These are phyloP conservation scores for Vachellia pachyceras DNA, from an alignment of 306 rosid genomes.

Conservation along the genomic window DNA sequence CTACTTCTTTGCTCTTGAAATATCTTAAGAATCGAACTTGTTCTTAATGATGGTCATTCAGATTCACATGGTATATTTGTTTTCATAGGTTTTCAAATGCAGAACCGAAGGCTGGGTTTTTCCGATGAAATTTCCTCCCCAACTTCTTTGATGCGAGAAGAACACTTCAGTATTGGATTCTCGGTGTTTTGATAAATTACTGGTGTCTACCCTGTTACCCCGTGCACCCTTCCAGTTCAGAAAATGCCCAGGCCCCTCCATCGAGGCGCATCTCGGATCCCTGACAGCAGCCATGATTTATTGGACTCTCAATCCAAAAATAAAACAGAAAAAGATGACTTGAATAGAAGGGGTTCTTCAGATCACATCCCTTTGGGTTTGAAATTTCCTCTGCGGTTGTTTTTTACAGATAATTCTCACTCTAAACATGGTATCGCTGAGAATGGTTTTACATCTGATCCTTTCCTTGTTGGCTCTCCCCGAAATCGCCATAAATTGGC, in stretches of 20 bases:
- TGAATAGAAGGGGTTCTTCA: constrained; percentile 71
- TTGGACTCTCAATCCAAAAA: constrained; percentile 87
- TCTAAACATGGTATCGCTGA: constrained; percentile 62
- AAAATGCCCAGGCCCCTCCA: constrained; percentile 90
- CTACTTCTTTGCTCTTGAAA: constrained; percentile 15
- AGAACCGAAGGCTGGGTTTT: constrained; percentile 37
- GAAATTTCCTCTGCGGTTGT: constrained; percentile 58
- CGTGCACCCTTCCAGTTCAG: constrained; percentile 37
- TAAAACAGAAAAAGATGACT: constrained; percentile 81
- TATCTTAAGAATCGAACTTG: constrained; percentile 21
- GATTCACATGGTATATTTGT: constrained; percentile 27
- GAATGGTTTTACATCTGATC: constrained; percentile 83
- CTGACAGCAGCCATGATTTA: constrained; percentile 59
- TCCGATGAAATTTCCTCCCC: constrained; percentile 23
- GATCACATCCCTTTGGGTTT: constrained; percentile 50
- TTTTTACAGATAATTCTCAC: constrained; percentile 66
- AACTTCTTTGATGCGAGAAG: constrained; percentile 36
- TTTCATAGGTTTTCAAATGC: constrained; percentile 37
- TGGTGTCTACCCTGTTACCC: constrained; percentile 26
- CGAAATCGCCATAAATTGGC: constrained; percentile 74
- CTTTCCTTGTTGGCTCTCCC: constrained; percentile 60
- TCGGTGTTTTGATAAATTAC: constrained; percentile 16
- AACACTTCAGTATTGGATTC: constrained; percentile 37
- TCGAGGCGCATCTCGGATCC: constrained; percentile 78
- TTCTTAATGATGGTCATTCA: constrained; percentile 32